These are phyloP conservation scores for Spathaspora sp. DNA, from an alignment of 805 yeast genomes.

Conservation along the genomic window DNA sequence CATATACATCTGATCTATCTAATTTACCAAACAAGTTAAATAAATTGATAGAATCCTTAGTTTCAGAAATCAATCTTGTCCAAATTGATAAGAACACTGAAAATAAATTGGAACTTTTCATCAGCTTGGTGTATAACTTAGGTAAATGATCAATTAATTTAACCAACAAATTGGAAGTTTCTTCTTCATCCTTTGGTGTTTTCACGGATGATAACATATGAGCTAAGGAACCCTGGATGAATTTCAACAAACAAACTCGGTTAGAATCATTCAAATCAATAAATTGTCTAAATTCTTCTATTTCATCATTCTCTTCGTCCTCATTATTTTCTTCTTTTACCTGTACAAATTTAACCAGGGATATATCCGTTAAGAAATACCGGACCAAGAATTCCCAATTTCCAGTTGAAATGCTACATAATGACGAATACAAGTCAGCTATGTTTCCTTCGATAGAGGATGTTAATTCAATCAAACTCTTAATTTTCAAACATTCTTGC, in stretches of 20 bases:
- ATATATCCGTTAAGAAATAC: slow-evolving; percentile 43
- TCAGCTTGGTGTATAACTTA: slow-evolving; percentile 18
- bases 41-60: slow-evolving; percentile 13
- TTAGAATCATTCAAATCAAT: slow-evolving; percentile 24
- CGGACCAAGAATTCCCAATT: slow-evolving; percentile 37
- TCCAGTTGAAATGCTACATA: slow-evolving; percentile 14
- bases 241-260: slow-evolving; percentile 24
- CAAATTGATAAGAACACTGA: slow-evolving; percentile 22
- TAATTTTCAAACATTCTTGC: slow-evolving; percentile 18
- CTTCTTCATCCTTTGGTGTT: slow-evolving; percentile 11
- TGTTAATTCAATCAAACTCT: slow-evolving; percentile 14
- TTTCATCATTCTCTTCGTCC: slow-evolving; percentile 8
- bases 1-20: slow-evolving; percentile 22
- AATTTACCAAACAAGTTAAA: slow-evolving; percentile 21
- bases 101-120: slow-evolving; percentile 14
- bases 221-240: slow-evolving; percentile 39
- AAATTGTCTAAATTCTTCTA: slow-evolving; percentile 24
- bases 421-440: slow-evolving; percentile 2
- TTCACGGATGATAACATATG: slow-evolving; percentile 25
- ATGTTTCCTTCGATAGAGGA: slow-evolving; percentile 1
- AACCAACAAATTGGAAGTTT: slow-evolving; percentile 15
- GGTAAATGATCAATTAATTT: slow-evolving; percentile 22
- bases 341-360: slow-evolving; percentile 24
- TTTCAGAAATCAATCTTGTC: slow-evolving; percentile 17
- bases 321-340: slow-evolving; percentile 3